These are phyloP conservation scores for Pichia kluyveri DNA, from an alignment of 805 yeast species.

Conservation along the genomic window DNA sequence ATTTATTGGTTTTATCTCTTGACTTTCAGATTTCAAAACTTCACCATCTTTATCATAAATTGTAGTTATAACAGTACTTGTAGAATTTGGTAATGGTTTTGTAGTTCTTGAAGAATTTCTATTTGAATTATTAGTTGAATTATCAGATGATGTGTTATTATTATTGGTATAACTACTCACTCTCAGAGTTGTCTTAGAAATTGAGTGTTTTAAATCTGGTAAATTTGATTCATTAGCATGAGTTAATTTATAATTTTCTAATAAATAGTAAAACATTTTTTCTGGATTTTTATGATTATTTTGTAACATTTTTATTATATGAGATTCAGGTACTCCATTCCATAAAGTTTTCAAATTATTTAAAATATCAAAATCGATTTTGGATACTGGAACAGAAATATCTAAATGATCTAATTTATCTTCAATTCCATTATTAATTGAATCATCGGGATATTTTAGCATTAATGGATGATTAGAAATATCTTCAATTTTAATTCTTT, in stretches of 20 bases:
- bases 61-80: slow-evolving; percentile 25
- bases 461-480: slow-evolving; percentile 54
- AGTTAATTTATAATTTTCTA: slow-evolving; percentile 25
- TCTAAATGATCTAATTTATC: slow-evolving; percentile 19
- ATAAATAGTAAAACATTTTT: slow-evolving; percentile 29
- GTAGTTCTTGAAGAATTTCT: background rate
- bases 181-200: slow-evolving; percentile 3
- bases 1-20: slow-evolving; percentile 3
- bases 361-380: slow-evolving; percentile 42
- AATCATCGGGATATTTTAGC: slow-evolving; percentile 39
- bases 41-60: slow-evolving; percentile 27
- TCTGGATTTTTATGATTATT: slow-evolving; percentile 22
- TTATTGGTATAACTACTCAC: background rate
- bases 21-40: slow-evolving; percentile 17
- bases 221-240: slow-evolving; percentile 12
- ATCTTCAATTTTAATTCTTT: slow-evolving; percentile 59
- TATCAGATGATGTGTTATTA: background rate
- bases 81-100: slow-evolving; percentile 19
- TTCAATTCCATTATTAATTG: slow-evolving; percentile 14
- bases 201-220: slow-evolving; percentile 4
- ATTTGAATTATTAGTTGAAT: background rate
- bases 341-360: slow-evolving; percentile 48
- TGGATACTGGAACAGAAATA: slow-evolving; percentile 16
- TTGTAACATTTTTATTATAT: slow-evolving; percentile 22
- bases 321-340: slow-evolving; percentile 39